Conservation (phyloP, 2,329 filamentous ascomycete species). For the Onygena corvina region DNA sequence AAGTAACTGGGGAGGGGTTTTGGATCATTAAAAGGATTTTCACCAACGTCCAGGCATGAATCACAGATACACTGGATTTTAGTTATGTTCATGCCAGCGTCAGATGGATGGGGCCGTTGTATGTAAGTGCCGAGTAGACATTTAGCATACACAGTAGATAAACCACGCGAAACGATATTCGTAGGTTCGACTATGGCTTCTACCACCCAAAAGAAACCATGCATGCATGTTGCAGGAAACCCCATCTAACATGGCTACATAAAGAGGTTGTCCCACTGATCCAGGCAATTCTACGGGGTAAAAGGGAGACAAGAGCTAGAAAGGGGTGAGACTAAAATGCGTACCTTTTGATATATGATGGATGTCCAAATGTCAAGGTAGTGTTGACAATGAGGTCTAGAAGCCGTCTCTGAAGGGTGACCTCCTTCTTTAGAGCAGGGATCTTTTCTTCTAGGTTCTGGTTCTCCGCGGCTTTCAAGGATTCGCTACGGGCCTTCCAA, state of each 20-base stretch:
- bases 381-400: slow-evolving; percentile 41
- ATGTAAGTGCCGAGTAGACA: slow-evolving; percentile 4
- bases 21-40: no score
- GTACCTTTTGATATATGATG: slow-evolving; percentile 40
- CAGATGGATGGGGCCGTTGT: neutral
- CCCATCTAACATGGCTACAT: slow-evolving; percentile 25
- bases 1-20: no score
- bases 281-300: slow-evolving; percentile 27
- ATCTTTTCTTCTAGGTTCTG: slow-evolving; percentile 45
- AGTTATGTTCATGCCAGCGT: neutral
- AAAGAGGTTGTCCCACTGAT: slow-evolving; percentile 26
- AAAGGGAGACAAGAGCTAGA: slow-evolving; percentile 12
- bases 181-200: neutral
- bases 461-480: slow-evolving; percentile 47
- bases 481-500: slow-evolving; percentile 48
- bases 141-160: slow-evolving; percentile 7
- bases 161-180: neutral
- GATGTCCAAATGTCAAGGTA: slow-evolving; percentile 35
- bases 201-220: neutral
- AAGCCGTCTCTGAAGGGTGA: slow-evolving; percentile 45
- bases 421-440: slow-evolving; percentile 44
- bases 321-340: slow-evolving; percentile 19
- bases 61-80: neutral
- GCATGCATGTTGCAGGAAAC: neutral
- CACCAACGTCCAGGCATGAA: no score